Evolutionary conservation across 371 early-diverging fungal species (phyloP), one percentile per base, ranked within the genome.

Genomic region (Syncephalastrum monosporum): DNA sequence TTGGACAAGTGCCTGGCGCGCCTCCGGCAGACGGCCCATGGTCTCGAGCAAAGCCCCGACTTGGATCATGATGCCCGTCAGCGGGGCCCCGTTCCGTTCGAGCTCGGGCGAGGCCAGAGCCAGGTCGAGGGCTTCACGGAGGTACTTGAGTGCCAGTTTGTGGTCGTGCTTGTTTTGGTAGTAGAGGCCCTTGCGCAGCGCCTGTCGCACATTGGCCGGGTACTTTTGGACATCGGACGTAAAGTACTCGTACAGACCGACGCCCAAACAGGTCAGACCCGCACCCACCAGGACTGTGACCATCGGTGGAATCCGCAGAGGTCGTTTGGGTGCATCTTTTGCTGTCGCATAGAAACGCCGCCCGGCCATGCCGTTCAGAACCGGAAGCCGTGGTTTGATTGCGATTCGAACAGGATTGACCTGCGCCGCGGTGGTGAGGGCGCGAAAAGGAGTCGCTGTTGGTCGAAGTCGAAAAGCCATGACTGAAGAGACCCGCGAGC

Each of bases 31-130:
- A n/a, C 73, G 67, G 0, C 77, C 82, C 64, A 82, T 47, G 3
- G 66, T 64, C 52, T 83, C 81, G 17, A 82, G 72, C 44, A 82
- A 43, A 1, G 74, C 63, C 1, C 83, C 87, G 6, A 81, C 53
- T 46, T 83, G 87, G 52, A 86, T 84, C 77, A 86, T 75, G 42
- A 86, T 84, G 7, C 87, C 85, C 0, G 82, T 84, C 23, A 86
- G 69, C 12, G 82, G 82, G 0, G 82, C 77, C 0, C 81, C 79
- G 19, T 82, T 63, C 5, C 68, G 68, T 21, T 74, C 77, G 46
- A 86, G 47, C 55, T 79, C 79, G 5, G 72, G 67, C 17, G 79
- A 67, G 14, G 65, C 67, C 24, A 82, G 63, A 0, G 81, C 87
- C 7, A 77, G 62, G 1, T 68, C 67, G 8, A 84, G 59, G 0